phyloP scores from a whole-genome alignment of 2,329 filamentous ascomycete genomes.

The Calonectria pauciramosa region DNA sequence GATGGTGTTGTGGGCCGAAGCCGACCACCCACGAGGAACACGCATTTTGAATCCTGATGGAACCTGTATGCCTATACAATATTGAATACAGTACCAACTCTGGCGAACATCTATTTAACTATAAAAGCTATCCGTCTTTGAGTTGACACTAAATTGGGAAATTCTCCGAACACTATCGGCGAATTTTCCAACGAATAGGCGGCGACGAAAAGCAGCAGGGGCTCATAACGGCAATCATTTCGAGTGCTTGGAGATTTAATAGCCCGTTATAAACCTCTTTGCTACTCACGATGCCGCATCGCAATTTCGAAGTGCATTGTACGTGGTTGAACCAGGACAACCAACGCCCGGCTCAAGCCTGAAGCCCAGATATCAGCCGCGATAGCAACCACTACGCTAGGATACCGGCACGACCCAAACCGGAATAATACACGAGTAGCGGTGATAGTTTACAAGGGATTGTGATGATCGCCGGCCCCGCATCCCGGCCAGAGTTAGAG shows the following conservation, averaged over 20 bases:
- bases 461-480: neutral
- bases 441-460: neutral
- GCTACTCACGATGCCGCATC: neutral
- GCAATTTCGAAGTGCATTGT: no score
- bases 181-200: neutral
- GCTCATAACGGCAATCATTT: neutral
- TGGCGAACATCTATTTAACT: neutral
- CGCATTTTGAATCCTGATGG: neutral
- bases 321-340: neutral
- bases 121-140: neutral
- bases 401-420: neutral
- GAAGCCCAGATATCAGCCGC: neutral
- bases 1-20: constrained; percentile 4
- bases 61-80: neutral
- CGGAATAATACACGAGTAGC: neutral
- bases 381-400: neutral
- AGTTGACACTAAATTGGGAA: neutral
- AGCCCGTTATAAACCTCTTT: neutral
- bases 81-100: neutral
- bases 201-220: neutral
- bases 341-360: neutral
- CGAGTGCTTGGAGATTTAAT: neutral
- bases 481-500: neutral
- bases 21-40: neutral
- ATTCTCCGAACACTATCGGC: constrained; percentile 1